Evolutionary conservation across 306 rosid genomes (phyloP).

Genomic region (Calophaca sinica): DNA sequence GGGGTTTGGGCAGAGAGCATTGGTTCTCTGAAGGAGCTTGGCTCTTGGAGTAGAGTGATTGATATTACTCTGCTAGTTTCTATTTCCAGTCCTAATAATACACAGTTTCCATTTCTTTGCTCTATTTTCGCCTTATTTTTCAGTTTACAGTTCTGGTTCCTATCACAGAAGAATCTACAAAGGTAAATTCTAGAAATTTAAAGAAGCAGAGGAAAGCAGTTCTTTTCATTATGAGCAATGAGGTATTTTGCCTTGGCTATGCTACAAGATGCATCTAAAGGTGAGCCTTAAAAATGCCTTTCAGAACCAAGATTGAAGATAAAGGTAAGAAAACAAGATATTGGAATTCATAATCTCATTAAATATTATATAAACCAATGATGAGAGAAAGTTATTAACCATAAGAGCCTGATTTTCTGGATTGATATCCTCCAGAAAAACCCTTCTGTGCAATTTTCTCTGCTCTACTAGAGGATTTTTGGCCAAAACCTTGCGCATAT

Average conservation of each 20-base stretch:
- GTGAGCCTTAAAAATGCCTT: slow-evolving; percentile 29
- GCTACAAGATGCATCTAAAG: slow-evolving; percentile 34
- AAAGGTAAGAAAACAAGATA: slow-evolving; percentile 24
- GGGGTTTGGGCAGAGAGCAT: too few relatives aligned
- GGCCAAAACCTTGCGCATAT: slow-evolving; percentile 97
- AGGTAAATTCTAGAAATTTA: slow-evolving; percentile 34
- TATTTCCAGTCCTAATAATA: too few relatives aligned
- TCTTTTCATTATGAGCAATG: slow-evolving; percentile 1
- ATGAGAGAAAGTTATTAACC: slow-evolving; percentile 55
- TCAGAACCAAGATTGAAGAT: slow-evolving; percentile 19
- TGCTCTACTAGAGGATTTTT: slow-evolving; percentile 98
- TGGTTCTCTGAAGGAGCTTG: too few relatives aligned
- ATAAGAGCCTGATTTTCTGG: slow-evolving; percentile 94
- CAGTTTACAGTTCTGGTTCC: too few relatives aligned
- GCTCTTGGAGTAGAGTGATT: too few relatives aligned
- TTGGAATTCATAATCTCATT: slow-evolving; percentile 31
- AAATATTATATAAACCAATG: slow-evolving; percentile 20
- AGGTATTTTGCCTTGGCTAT: slow-evolving; percentile 15
- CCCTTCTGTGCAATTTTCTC: slow-evolving; percentile 91
- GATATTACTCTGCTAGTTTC: too few relatives aligned
- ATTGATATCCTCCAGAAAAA: slow-evolving; percentile 78
- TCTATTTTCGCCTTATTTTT: too few relatives aligned
- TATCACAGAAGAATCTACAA: neutral
- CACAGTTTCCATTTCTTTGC: too few relatives aligned
- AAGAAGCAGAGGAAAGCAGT: slow-evolving; percentile 28